Evolutionary conservation across 2,329 filamentous ascomycete genomes (phyloP), one percentile per base, ranked within the genome.

Genomic region (Samsoniella hepiali): DNA sequence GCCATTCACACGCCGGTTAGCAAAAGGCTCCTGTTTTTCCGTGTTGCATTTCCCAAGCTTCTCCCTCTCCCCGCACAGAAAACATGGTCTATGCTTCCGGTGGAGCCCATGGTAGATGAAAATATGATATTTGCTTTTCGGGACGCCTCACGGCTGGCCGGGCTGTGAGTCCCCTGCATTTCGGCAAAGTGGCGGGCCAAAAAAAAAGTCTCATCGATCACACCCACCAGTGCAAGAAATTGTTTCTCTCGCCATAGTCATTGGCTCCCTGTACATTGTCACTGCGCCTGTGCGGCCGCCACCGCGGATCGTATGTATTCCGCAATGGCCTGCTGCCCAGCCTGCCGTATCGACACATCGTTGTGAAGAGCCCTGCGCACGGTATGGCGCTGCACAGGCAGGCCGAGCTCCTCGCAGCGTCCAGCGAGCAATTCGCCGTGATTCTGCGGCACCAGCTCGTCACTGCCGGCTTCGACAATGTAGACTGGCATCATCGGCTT

Each of bases 361-460:
- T 83, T 87, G 71, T 88, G 85, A 68, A 83, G 82, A 44, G 84
- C 84, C 50, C 77, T 75, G 7, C 71, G 71, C 40, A 86, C 76
- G 34, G 74, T 75, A 58, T 73, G 75, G 66, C 75, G 79, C 66
- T 78, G 75, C 22, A 81, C 79, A 13, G 73, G 72, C 22, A 88
- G 64, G 1, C 78, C 77, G 29, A 85, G 71, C 27, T 82, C 77
- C 63, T 72, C 64, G 67, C 84, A 87, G 61, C 78, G 76, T 64
- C 77, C 72, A 59, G 79, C 73, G 7, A 87, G 73, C 56, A 74
- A 70, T 40, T 77, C 72, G 13, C 78, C 80, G 62, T 87, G 83
- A 51, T 79, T 75, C 31, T 75, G 72, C 0, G 84, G 85, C 1
- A 88, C 85, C 22, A 88, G 71, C 70, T 88, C 85, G 67, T 87